Base-by-base conservation (phyloP, 805 yeast genomes). In the Candida suzukii region DNA sequence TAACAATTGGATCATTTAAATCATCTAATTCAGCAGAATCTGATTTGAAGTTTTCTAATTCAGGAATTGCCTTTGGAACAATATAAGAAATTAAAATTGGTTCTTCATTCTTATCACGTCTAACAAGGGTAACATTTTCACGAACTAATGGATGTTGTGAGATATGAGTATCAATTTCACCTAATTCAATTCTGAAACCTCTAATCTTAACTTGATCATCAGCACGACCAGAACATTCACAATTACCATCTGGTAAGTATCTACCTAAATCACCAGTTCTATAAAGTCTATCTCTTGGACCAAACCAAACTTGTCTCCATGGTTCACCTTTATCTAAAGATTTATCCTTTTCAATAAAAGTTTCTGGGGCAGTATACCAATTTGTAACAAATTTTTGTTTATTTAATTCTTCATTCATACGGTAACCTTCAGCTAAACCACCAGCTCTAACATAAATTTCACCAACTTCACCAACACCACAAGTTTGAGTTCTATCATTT, bases 391-490 rank as follows among this genome's bases (percentile, higher is more conserved):
- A 93, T 67, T 95, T 93, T 61, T 86, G 80, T 42, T 77, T 77
- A 57, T 90, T 93, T 59, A 88, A 66, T 26, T 90, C 96, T 7
- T 96, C 96, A 45, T 90, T 73, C 36, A 90, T 87, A 54, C 96
- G 75, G 65, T 93, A 93, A 3, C 98, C 96, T 62, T 91, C 99
- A 16, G 97, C 95, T 43, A 93, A 72, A 38, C 99, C 99, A 43
- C 88, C 99, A 31, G 99, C 99, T 58, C 99, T 80, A 11, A 95
- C 98, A 57, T 93, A 93, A 47, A 93, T 90, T 63, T 93, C 99
- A 57, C 99, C 99, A 46, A 93, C 93, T 65, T 93, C 99, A 51
- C 99, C 99, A 48, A 93, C 88, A 64, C 97, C 99, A 70, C 99
- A 93, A 8, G 93, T 78, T 65, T 88, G 95, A 17, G 87, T 74